Conservation (phyloP, 306 rosid genomes). For the Acacia melanoxylon region DNA sequence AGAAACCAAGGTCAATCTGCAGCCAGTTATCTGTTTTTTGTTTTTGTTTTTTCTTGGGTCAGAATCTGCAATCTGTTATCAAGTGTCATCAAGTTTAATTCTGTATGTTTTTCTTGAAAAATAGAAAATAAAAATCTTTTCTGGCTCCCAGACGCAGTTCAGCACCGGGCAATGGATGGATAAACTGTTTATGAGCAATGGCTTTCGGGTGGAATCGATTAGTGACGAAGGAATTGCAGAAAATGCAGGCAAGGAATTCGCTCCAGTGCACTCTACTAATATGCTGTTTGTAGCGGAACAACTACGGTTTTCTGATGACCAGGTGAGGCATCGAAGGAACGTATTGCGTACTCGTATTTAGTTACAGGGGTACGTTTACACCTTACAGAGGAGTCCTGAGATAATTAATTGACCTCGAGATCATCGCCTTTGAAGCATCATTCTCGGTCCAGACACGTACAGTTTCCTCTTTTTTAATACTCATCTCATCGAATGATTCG, state of each 20-base stretch:
- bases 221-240: constrained; percentile 50
- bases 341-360: too few species aligned
- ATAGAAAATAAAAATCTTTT: neutral
- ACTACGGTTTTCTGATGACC: constrained; percentile 65
- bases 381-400: neutral
- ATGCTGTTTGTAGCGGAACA: constrained; percentile 72
- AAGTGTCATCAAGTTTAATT: neutral
- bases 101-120: constrained; percentile 10
- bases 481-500: neutral
- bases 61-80: neutral
- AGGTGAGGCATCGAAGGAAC: constrained; percentile 41
- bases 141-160: constrained; percentile 41
- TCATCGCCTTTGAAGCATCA: neutral
- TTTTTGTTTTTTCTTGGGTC: neutral
- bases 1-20: constrained; percentile 52
- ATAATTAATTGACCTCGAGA: neutral
- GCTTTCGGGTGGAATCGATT: constrained; percentile 66
- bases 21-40: too few species aligned
- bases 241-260: constrained; percentile 50
- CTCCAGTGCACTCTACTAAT: constrained; percentile 37
- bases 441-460: neutral
- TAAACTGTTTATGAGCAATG: constrained; percentile 68
- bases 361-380: neutral
- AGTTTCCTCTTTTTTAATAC: neutral
- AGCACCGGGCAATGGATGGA: constrained; percentile 57